These are phyloP conservation scores for Clarireedia monteithiana DNA, from an alignment of 2,329 filamentous ascomycete species.

Conservation along the genomic window DNA sequence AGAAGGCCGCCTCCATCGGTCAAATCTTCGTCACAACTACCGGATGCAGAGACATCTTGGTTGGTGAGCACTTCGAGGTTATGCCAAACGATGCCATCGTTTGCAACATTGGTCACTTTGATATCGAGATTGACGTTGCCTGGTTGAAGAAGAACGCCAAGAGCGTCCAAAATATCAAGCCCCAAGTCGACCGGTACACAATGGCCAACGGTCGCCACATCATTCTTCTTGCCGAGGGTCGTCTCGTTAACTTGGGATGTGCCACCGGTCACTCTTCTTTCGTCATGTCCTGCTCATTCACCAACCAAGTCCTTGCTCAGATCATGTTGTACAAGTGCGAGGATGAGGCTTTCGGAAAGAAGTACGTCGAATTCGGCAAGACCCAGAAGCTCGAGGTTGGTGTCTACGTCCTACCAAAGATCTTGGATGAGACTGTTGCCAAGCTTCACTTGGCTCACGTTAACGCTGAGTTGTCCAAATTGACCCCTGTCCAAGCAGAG, in stretches of 20 bases:
- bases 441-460: constrained; percentile 86
- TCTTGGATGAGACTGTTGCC: constrained; percentile 97
- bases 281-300: constrained; percentile 99
- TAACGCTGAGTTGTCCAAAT: constrained; percentile 86
- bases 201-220: constrained; percentile 93
- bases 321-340: constrained; percentile 95
- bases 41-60: constrained; percentile 96
- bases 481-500: constrained; percentile 81
- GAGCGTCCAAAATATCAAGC: constrained; percentile 97
- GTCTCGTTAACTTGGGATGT: constrained; percentile 98
- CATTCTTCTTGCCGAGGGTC: constrained; percentile 96
- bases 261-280: constrained; percentile 99
- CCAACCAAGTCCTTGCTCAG: constrained; percentile 99
- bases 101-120: constrained; percentile 99
- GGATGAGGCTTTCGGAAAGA: constrained; percentile 79
- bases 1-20: constrained; percentile 79
- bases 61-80: constrained; percentile 82
- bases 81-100: constrained; percentile 99
- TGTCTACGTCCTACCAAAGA: constrained; percentile 97
- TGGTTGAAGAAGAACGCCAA: constrained; percentile 97
- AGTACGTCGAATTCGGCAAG: constrained; percentile 95
- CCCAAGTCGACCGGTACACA: constrained; percentile 96
- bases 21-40: constrained; percentile 99
- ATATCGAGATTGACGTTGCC: constrained; percentile 99
- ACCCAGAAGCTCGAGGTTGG: constrained; percentile 81